A percentile compares a stretch with the other conserved stretches of the same genome.
phyloP scores from a whole-genome alignment of 495 filamentous ascomycete genomes.

The Hyaloscypha bicolor region DNA sequence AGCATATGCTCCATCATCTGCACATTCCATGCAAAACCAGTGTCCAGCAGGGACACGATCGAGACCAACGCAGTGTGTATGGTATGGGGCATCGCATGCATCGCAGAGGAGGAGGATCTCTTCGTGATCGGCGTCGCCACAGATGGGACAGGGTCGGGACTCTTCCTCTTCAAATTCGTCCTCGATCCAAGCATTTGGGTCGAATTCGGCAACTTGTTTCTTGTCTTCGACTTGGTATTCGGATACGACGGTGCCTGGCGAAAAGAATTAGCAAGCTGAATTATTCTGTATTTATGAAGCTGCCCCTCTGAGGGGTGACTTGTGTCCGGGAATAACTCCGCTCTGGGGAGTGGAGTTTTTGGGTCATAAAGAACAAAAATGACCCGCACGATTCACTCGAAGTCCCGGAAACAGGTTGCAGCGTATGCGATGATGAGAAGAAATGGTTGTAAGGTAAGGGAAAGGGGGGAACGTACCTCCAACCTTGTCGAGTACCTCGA shows the following conservation, averaged over 20 bases:
- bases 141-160: constrained; percentile 76
- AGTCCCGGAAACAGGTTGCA: constrained; percentile 7
- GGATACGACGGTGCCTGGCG: constrained; percentile 69
- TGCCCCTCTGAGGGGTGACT: neutral
- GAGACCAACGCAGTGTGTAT: constrained; percentile 85
- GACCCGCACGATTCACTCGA: constrained; percentile 7
- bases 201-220: constrained; percentile 86
- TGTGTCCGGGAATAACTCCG: neutral
- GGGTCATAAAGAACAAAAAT: constrained; percentile 12
- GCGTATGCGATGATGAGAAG: neutral
- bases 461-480: constrained; percentile 63
- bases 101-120: constrained; percentile 85
- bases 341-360: constrained; percentile 27
- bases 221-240: constrained; percentile 86
- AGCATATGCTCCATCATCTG: constrained; percentile 52
- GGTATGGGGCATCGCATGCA: constrained; percentile 79
- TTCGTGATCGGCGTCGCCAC: constrained; percentile 72
- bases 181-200: constrained; percentile 75
- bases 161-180: constrained; percentile 69
- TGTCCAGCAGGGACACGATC: constrained; percentile 67
- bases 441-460: neutral
- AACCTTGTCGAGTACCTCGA: constrained; percentile 75
- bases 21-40: constrained; percentile 87
- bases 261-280: constrained; percentile 33
- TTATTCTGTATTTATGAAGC: neutral